Evolutionary conservation across 2,329 filamentous ascomycete species (phyloP).

Genomic region (Pyrenophora teres): DNA sequence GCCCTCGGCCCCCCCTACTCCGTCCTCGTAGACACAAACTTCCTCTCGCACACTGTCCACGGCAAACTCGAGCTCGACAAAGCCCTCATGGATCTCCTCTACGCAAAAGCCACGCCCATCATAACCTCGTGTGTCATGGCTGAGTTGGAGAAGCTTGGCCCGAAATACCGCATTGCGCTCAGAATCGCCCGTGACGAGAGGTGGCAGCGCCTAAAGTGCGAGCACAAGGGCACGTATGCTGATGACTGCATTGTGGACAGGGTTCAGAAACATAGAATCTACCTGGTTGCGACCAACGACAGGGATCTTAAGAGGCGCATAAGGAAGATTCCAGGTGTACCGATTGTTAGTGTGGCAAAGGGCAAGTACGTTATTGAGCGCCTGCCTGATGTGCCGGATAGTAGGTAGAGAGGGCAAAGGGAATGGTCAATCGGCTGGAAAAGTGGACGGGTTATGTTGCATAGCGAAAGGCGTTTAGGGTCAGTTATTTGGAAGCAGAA

Average conservation of each 20-base stretch:
- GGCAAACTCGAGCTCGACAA: conserved; percentile 86
- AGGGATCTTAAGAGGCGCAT: conserved; percentile 72
- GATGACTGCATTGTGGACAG: conserved; percentile 65
- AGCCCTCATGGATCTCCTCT: conserved; percentile 91
- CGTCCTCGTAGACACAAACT: conserved; percentile 59
- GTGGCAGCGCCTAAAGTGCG: conserved; percentile 83
- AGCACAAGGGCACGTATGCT: conserved; percentile 86
- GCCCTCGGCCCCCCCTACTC: conserved; percentile 82
- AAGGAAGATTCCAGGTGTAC: conserved; percentile 79
- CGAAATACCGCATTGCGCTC: conserved; percentile 83
- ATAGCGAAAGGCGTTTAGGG: conserved; percentile 13
- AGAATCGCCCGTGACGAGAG: conserved; percentile 87
- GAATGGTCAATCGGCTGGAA: background rate
- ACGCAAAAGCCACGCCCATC: conserved; percentile 86
- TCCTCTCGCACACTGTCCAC: conserved; percentile 74
- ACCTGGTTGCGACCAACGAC: conserved; percentile 58
- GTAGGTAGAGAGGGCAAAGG: conserved; percentile 4
- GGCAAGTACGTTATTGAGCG: conserved; percentile 96
- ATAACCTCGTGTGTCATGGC: conserved; percentile 79
- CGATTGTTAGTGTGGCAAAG: conserved; percentile 78
- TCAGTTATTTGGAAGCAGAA: too few species aligned
- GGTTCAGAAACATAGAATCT: conserved; percentile 54
- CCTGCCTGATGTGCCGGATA: conserved; percentile 80
- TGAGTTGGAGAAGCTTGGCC: conserved; percentile 85
- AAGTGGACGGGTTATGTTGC: conserved; percentile 3